These are phyloP conservation scores for Fusarium sp. DNA, from an alignment of 2,329 filamentous ascomycete genomes.

Conservation along the genomic window DNA sequence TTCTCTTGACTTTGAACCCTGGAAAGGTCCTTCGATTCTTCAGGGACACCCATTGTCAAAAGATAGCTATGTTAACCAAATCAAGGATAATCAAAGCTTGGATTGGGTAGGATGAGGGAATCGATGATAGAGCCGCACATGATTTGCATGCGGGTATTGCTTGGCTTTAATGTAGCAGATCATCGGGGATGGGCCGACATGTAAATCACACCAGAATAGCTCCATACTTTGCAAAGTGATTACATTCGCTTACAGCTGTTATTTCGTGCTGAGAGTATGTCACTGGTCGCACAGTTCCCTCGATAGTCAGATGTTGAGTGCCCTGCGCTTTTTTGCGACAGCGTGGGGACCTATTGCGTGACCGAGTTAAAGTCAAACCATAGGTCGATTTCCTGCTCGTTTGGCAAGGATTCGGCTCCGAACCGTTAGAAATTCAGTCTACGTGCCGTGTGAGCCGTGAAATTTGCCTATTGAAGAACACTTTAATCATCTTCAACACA, in stretches of 20 bases:
- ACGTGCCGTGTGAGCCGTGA: conserved; percentile 1
- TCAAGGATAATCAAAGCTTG: not conserved
- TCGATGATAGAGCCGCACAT: not conserved
- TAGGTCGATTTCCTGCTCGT: conserved; percentile 9
- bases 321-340: conserved; percentile 25
- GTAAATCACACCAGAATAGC: conserved; percentile 14
- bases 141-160: conserved; percentile 4
- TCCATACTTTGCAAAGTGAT: not conserved
- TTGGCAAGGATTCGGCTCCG: conserved; percentile 5
- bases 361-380: conserved; percentile 13
- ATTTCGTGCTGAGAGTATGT: not conserved
- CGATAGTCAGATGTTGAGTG: not conserved
- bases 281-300: conserved; percentile 18
- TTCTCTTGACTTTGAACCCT: conserved; percentile 3
- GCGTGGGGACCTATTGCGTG: conserved; percentile 38
- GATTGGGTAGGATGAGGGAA: not conserved
- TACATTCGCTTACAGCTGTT: not conserved
- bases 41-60: not conserved
- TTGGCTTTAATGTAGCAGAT: not conserved
- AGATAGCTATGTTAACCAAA: not conserved
- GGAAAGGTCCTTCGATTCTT: conserved; percentile 10
- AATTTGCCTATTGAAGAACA: not conserved
- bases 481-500: not conserved
- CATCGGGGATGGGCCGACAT: not conserved
- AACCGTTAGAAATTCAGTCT: not conserved